Percentiles rank a stretch among this genome's conserved stretches.
phyloP scores from a whole-genome alignment of 1,284 basidiomycete genomes.

The Rhodofomes roseus region DNA sequence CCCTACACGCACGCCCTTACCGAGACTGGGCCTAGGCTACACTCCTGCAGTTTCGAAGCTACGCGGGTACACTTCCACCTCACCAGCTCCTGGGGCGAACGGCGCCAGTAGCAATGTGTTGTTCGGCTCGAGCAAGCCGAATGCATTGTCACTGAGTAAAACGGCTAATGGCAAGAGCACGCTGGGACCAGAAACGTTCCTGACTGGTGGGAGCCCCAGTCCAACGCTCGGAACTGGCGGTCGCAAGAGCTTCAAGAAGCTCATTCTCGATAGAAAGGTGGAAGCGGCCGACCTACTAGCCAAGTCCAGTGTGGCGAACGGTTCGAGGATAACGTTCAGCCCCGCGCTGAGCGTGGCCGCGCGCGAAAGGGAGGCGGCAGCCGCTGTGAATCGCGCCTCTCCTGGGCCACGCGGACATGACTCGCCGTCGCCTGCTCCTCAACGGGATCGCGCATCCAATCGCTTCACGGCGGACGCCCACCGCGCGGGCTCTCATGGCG shows the following conservation, averaged over 20 bases:
- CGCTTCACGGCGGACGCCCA: slow-evolving; percentile 41
- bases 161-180: slow-evolving; percentile 38
- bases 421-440: slow-evolving; percentile 37
- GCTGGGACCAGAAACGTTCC: slow-evolving; percentile 48
- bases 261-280: slow-evolving; percentile 82
- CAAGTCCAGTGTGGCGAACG: slow-evolving; percentile 45
- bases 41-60: slow-evolving; percentile 63
- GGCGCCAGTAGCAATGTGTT: slow-evolving; percentile 35
- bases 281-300: slow-evolving; percentile 67
- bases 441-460: slow-evolving; percentile 35
- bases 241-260: slow-evolving; percentile 90
- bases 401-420: slow-evolving; percentile 26
- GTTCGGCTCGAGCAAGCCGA: slow-evolving; percentile 49
- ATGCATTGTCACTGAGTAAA: slow-evolving; percentile 48
- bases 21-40: slow-evolving; percentile 57
- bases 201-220: slow-evolving; percentile 58
- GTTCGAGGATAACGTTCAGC: slow-evolving; percentile 63
- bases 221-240: slow-evolving; percentile 66
- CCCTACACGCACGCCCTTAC: slow-evolving; percentile 61
- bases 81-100: slow-evolving; percentile 33
- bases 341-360: slow-evolving; percentile 69
- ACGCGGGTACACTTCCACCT: slow-evolving; percentile 60
- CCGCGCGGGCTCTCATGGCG: slow-evolving; percentile 8
- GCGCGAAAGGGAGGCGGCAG: slow-evolving; percentile 59
- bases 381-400: slow-evolving; percentile 13